phyloP scores from a whole-genome alignment of 257 asterid genomes.

The Lycium ferocissimum region DNA sequence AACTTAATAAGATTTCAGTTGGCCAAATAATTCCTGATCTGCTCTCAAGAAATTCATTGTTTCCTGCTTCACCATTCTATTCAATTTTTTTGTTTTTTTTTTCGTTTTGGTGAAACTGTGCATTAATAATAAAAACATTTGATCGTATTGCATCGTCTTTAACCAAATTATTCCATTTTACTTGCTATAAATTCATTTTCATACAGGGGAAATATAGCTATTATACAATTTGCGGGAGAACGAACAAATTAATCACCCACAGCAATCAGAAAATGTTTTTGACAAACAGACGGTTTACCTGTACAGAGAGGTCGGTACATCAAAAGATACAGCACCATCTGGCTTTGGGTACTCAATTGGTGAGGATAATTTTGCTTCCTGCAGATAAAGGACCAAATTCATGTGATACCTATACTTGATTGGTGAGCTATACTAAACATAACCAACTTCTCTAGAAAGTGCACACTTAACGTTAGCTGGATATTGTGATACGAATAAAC shows the following conservation, averaged over 20 bases:
- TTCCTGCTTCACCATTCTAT: neutral
- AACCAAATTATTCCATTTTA: neutral
- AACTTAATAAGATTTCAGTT: conserved; percentile 6
- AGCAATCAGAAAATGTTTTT: neutral
- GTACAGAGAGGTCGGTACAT: conserved; percentile 84
- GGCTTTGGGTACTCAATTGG: conserved; percentile 89
- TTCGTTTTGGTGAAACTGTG: neutral
- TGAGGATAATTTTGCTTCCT: conserved; percentile 71
- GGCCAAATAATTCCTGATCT: neutral
- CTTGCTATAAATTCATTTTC: neutral
- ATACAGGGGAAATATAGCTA: neutral
- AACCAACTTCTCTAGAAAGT: conserved; percentile 3
- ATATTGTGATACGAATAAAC: conserved; percentile 12
- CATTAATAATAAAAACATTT: conserved; percentile 9
- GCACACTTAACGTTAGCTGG: neutral
- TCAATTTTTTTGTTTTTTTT: neutral
- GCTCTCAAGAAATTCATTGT: neutral
- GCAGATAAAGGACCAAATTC: conserved; percentile 42
- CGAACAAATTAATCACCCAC: conserved; percentile 16
- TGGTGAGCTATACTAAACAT: neutral
- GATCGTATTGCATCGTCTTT: neutral
- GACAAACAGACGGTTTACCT: conserved; percentile 55
- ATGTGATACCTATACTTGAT: neutral
- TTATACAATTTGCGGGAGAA: neutral
- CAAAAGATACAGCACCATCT: conserved; percentile 83